Percentiles rank a stretch among this genome's conserved stretches.
These are phyloP conservation scores for Echinosophora koreensis DNA, from an alignment of 306 rosid genomes.

Conservation along the genomic window DNA sequence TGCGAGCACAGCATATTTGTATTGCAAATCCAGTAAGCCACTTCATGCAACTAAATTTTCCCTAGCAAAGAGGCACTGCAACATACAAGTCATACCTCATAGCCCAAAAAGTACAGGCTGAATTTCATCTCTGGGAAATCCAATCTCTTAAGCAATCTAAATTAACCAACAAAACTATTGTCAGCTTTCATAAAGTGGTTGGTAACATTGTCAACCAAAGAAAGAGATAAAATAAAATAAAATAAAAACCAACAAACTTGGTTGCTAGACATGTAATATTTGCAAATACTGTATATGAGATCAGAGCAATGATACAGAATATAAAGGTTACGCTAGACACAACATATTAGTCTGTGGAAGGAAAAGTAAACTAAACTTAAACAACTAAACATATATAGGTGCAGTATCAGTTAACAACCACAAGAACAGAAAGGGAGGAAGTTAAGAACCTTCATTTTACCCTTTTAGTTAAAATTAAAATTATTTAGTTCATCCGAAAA, in stretches of 20 bases:
- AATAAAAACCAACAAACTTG: not conserved
- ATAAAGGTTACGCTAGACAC: not conserved
- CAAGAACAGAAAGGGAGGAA: not conserved
- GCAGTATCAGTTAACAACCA: not conserved
- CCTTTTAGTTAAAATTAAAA: not conserved
- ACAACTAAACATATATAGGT: not conserved
- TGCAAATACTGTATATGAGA: not conserved
- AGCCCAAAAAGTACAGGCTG: slow-evolving; percentile 90
- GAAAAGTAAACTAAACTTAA: not conserved
- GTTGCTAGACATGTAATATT: slow-evolving; percentile 14
- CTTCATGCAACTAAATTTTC: slow-evolving; percentile 37
- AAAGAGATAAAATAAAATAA: slow-evolving; percentile 24
- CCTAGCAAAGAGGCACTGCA: slow-evolving; percentile 16
- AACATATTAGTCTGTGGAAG: slow-evolving; percentile 2
- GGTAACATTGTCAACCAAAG: not conserved
- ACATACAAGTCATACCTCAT: slow-evolving; percentile 64
- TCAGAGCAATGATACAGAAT: not conserved
- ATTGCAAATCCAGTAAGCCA: slow-evolving; percentile 34
- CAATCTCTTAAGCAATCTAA: slow-evolving; percentile 90
- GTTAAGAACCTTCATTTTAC: not conserved
- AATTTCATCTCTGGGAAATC: slow-evolving; percentile 93
- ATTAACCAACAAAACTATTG: slow-evolving; percentile 37
- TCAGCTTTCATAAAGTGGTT: slow-evolving; percentile 30
- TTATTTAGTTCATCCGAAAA: not conserved
- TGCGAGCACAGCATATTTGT: slow-evolving; percentile 7